Conservation (phyloP, 176 grass and related monocot species). For the Carex cristatella region DNA sequence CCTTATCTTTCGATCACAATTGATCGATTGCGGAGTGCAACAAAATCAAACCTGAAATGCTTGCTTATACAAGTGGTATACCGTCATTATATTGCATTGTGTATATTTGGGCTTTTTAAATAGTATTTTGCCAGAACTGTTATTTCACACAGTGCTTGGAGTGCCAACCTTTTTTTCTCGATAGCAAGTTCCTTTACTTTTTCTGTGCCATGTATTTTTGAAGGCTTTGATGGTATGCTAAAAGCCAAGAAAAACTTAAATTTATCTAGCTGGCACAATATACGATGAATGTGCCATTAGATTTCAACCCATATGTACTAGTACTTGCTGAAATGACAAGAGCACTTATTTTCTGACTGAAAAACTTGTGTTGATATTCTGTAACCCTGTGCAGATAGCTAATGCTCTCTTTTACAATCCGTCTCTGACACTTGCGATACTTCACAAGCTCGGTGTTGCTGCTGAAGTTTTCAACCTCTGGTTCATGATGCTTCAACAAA, state of each 20-base stretch:
- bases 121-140: not conserved
- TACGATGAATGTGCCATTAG: not conserved
- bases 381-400: conserved; percentile 54
- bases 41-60: conserved; percentile 73
- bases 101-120: not conserved
- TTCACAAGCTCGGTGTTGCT: conserved; percentile 68
- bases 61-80: conserved; percentile 85
- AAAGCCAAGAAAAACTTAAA: not conserved
- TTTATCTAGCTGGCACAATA: not conserved
- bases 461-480: conserved; percentile 70
- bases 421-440: conserved; percentile 49
- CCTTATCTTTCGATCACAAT: conserved; percentile 66
- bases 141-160: not conserved
- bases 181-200: not conserved
- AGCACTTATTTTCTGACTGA: not conserved
- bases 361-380: conserved; percentile 10
- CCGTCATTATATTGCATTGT: not conserved
- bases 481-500: conserved; percentile 77
- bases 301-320: not conserved
- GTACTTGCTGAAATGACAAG: not conserved
- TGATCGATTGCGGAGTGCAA: conserved; percentile 47
- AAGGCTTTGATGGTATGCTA: not conserved
- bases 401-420: conserved; percentile 80
- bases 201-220: not conserved
- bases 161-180: not conserved